Conservation (phyloP, 257 asterid species). For the Solanum bulbocastanum region DNA sequence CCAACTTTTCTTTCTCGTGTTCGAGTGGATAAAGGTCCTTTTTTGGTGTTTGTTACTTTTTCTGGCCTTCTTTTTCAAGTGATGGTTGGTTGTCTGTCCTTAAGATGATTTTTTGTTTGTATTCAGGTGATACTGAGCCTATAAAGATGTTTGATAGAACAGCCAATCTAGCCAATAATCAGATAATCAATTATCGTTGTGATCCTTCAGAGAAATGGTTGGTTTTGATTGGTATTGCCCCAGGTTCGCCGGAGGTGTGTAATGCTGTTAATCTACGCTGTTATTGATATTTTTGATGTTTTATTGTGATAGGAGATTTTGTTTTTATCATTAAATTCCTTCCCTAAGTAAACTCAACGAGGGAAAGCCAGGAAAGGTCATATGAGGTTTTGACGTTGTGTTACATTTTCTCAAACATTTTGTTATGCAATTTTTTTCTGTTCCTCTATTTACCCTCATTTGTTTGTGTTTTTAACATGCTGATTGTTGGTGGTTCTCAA, state of each 20-base stretch:
- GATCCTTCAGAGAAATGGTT: constrained; percentile 98
- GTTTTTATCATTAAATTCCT: not conserved
- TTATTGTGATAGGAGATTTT: not conserved
- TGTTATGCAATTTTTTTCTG: not conserved
- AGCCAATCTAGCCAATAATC: constrained; percentile 84
- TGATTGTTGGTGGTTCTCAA: not conserved
- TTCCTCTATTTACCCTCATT: not conserved
- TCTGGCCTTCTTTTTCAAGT: not conserved
- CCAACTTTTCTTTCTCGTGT: not conserved
- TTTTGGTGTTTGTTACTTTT: not conserved
- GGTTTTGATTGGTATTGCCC: constrained; percentile 96
- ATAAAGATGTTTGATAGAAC: constrained; percentile 93
- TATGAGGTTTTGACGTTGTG: not conserved
- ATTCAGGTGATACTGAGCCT: constrained; percentile 88
- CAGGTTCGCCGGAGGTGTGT: constrained; percentile 95
- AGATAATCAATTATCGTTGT: constrained; percentile 88
- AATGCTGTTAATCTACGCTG: not conserved
- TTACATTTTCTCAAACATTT: not conserved
- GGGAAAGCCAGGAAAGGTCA: not conserved
- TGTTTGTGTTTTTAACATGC: not conserved
- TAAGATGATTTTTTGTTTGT: constrained; percentile 1
- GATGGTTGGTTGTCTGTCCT: constrained; percentile 1
- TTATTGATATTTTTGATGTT: not conserved
- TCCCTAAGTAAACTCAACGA: not conserved
- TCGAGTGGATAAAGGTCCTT: not conserved